Conservation (phyloP, 2,329 filamentous ascomycete genomes). For the Tolypocladium endophyticum region DNA sequence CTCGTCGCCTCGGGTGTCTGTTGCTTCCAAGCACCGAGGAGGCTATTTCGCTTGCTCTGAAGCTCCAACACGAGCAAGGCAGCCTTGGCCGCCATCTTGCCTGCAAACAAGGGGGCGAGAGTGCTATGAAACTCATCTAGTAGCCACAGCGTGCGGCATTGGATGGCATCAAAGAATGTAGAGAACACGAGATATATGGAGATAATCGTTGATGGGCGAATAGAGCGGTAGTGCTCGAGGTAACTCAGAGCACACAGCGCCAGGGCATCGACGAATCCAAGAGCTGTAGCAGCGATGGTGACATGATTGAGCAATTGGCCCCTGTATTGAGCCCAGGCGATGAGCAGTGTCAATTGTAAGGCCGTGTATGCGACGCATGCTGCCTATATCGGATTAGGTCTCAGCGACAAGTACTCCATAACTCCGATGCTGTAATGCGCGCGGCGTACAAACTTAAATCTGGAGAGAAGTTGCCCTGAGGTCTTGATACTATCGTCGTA, state of each 20-base stretch:
- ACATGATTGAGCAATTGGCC: not conserved
- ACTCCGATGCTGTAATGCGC: no score
- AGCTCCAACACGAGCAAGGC: not conserved
- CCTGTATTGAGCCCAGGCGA: no score
- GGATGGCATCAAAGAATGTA: constrained; percentile 22
- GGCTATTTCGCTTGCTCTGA: not conserved
- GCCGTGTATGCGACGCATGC: no score
- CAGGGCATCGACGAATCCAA: constrained; percentile 16
- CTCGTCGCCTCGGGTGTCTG: constrained; percentile 18
- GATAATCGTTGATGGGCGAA: constrained; percentile 27
- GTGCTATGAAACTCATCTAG: constrained; percentile 10
- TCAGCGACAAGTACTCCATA: no score
- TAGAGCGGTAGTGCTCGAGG: constrained; percentile 19
- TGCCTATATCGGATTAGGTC: no score
- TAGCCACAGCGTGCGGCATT: constrained; percentile 7
- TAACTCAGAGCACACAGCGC: constrained; percentile 15
- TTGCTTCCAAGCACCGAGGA: constrained; percentile 12
- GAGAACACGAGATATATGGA: constrained; percentile 25
- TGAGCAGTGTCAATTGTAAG: no score
- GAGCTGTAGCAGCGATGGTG: constrained; percentile 5
- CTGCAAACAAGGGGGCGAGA: constrained; percentile 14
- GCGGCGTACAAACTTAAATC: no score
- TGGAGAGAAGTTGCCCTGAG: no score
- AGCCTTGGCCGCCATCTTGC: constrained; percentile 17
- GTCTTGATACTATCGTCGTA: no score